Percentiles rank a stretch among this genome's conserved stretches.
Conservation (phyloP, 1,284 basidiomycete species). For the Thelephora terrestris region DNA sequence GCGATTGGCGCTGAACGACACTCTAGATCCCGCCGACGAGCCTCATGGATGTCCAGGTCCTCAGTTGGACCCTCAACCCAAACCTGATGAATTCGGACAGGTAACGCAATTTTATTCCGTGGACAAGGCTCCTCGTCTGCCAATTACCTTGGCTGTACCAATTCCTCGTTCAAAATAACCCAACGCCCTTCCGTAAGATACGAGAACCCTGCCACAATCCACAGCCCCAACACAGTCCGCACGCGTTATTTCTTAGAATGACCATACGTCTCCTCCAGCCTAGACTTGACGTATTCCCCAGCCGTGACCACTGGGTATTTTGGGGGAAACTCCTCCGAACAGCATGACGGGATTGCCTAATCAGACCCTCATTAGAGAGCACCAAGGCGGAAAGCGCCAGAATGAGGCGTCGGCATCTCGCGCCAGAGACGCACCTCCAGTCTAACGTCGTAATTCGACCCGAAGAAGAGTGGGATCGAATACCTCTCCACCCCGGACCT, state of each 20-base stretch:
- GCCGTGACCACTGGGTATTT: constrained; percentile 65
- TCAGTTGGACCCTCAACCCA: too few species aligned
- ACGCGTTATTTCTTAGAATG: constrained; percentile 16
- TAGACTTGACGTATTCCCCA: constrained; percentile 63
- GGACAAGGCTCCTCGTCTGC: too few species aligned
- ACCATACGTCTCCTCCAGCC: constrained; percentile 55
- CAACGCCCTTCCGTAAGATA: too few species aligned
- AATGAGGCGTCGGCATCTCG: background rate
- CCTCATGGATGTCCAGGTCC: too few species aligned
- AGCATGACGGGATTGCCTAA: constrained; percentile 63
- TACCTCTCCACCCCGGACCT: constrained; percentile 59
- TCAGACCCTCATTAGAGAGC: background rate
- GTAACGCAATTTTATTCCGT: too few species aligned
- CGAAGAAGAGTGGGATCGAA: constrained; percentile 77
- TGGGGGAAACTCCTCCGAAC: constrained; percentile 52
- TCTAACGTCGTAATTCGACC: constrained; percentile 65
- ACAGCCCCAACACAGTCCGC: background rate
- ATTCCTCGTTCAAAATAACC: too few species aligned
- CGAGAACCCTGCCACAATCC: too few species aligned
- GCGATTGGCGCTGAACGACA: too few species aligned
- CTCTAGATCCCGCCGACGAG: too few species aligned
- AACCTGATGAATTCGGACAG: too few species aligned
- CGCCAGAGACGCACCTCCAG: constrained; percentile 41
- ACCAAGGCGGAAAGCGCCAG: background rate
- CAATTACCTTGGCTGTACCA: too few species aligned